Percentiles rank a stretch among this genome's conserved stretches.
Evolutionary conservation across 116 monocot genomes (phyloP).

Genomic region (Papilionanthe hybrid): DNA sequence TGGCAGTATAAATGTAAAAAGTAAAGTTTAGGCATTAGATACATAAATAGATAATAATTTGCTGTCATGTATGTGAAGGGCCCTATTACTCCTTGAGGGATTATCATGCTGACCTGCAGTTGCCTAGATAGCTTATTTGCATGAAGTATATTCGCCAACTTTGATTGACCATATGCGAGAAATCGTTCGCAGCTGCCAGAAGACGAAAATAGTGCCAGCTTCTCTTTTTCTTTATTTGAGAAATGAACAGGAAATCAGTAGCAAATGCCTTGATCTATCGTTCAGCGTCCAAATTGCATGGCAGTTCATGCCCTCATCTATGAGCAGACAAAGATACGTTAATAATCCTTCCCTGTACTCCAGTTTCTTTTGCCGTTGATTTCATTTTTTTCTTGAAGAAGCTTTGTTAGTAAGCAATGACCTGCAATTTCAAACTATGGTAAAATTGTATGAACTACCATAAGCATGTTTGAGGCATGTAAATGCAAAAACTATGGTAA

Average conservation of each 20-base stretch:
- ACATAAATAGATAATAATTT: too few relatives aligned
- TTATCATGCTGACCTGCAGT: constrained; percentile 21
- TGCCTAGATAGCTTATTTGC: constrained; percentile 36
- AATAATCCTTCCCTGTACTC: constrained; percentile 43
- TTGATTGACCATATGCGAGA: constrained; percentile 22
- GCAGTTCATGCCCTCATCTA: constrained; percentile 26
- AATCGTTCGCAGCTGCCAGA: constrained; percentile 32
- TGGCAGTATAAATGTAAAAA: too few relatives aligned
- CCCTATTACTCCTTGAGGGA: background rate
- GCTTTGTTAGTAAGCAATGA: constrained; percentile 35
- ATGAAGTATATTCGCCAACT: constrained; percentile 49
- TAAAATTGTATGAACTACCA: too few relatives aligned
- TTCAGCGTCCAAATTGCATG: constrained; percentile 34
- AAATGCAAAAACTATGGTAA: background rate
- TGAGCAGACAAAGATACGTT: constrained; percentile 38
- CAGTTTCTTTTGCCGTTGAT: constrained; percentile 42
- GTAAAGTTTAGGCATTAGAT: too few relatives aligned
- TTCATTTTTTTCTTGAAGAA: constrained; percentile 45
- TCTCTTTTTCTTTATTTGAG: background rate
- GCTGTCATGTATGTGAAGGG: too few relatives aligned
- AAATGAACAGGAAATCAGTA: background rate
- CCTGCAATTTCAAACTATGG: constrained; percentile 17
- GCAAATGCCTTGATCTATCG: constrained; percentile 21
- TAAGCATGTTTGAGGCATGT: background rate
- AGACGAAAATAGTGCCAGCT: background rate